phyloP scores from a whole-genome alignment of 805 yeast genomes.

The Kodamaea neixiangensis region DNA sequence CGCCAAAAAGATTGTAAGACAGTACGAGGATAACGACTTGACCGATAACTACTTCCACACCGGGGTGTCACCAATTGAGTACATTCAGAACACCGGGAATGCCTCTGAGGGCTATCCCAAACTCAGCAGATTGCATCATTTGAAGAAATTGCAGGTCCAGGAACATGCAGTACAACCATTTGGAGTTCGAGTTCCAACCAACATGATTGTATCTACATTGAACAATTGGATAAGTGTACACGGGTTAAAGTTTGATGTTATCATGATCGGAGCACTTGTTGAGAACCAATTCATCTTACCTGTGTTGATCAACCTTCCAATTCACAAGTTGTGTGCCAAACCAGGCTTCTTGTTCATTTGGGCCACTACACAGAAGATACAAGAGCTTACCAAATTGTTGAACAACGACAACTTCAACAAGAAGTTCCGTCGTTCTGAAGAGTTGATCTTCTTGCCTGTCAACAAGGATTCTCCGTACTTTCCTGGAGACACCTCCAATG shows the following conservation, averaged over 20 bases:
- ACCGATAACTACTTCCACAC: constrained; percentile 67
- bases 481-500: constrained; percentile 51
- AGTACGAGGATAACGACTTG: constrained; percentile 63
- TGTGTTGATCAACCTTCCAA: constrained; percentile 62
- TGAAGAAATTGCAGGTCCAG: constrained; percentile 61
- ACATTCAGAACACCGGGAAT: constrained; percentile 62
- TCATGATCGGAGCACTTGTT: constrained; percentile 85
- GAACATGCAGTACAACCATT: constrained; percentile 60
- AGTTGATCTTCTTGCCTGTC: constrained; percentile 78
- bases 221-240: constrained; percentile 61
- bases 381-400: constrained; percentile 57
- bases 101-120: constrained; percentile 88
- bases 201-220: constrained; percentile 57
- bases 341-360: constrained; percentile 88
- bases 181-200: constrained; percentile 58
- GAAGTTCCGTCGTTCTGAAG: constrained; percentile 86
- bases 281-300: constrained; percentile 72
- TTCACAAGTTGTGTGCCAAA: constrained; percentile 71
- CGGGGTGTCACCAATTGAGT: constrained; percentile 60
- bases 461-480: constrained; percentile 63
- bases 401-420: constrained; percentile 52
- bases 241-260: constrained; percentile 75
- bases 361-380: constrained; percentile 77
- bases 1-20: neutral
- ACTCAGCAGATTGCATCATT: constrained; percentile 62